These are phyloP conservation scores for Microbotryomycetes sp. DNA, from an alignment of 1,284 basidiomycete genomes.

Conservation along the genomic window DNA sequence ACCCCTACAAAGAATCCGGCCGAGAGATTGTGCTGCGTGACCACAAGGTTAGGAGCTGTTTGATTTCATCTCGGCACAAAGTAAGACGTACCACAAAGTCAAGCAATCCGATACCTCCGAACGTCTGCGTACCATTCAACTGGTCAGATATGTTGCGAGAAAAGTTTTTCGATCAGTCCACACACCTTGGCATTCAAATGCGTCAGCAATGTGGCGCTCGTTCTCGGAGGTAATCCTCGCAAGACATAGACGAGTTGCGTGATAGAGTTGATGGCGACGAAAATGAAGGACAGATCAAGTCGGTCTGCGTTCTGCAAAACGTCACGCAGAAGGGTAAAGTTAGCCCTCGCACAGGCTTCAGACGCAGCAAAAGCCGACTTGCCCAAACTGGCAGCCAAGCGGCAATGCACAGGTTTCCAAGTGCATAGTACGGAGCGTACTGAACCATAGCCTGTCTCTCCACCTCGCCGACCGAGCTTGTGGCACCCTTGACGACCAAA, in stretches of 20 bases:
- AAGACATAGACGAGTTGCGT: neutral
- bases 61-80: too few species aligned
- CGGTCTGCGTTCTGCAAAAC: neutral
- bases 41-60: too few species aligned
- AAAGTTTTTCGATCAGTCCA: too few species aligned
- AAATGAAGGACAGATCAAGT: neutral
- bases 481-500: neutral
- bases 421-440: neutral
- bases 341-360: too few species aligned
- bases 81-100: too few species aligned
- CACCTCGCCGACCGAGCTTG: neutral
- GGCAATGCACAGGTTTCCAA: slow-evolving; percentile 5
- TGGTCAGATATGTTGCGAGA: too few species aligned
- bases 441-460: neutral
- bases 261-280: slow-evolving; percentile 1
- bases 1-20: neutral
- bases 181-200: slow-evolving; percentile 1
- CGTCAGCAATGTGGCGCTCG: neutral
- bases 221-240: neutral
- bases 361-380: too few species aligned
- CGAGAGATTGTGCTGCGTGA: neutral
- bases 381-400: neutral
- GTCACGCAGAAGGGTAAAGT: too few species aligned
- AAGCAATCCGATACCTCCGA: neutral
- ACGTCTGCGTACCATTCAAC: too few species aligned